Percentiles rank a stretch among this genome's conserved stretches.
phyloP scores from a whole-genome alignment of 192 early-diverging fungal genomes.

The Umbelopsis sp. region DNA sequence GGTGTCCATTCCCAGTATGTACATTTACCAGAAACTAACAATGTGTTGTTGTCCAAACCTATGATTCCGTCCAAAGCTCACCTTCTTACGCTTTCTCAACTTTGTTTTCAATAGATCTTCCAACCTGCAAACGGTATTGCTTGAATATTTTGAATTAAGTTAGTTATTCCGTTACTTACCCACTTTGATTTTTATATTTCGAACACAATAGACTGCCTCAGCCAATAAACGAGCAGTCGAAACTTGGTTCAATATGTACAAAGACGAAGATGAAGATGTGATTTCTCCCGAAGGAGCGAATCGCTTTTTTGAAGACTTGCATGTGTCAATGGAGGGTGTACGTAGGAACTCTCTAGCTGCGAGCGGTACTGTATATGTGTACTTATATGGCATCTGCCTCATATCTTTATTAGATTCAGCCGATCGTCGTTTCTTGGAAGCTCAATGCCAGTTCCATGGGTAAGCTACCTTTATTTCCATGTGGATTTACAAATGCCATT shows the following conservation, averaged over 20 bases:
- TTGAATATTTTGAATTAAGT: not conserved
- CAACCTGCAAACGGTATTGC: not conserved
- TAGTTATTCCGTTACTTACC: not conserved
- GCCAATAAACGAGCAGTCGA: not conserved
- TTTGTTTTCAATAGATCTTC: no score
- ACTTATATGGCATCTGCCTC: not conserved
- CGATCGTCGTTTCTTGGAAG: constrained; percentile 23
- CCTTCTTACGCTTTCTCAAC: no score
- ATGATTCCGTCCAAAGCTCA: no score
- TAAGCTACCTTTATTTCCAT: not conserved
- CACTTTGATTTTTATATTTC: not conserved
- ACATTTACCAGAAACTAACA: not conserved
- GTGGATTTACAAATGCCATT: not conserved
- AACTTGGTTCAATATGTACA: constrained; percentile 19
- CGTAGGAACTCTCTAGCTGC: not conserved
- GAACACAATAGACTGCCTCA: not conserved
- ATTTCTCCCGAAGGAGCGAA: constrained; percentile 26
- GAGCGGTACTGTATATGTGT: not conserved
- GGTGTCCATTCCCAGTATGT: not conserved
- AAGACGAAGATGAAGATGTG: constrained; percentile 18
- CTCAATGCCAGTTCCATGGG: constrained; percentile 27
- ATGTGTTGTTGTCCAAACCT: no score
- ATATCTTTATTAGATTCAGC: not conserved
- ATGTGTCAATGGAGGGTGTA: constrained; percentile 26
- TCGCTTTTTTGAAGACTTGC: constrained; percentile 24